Evolutionary conservation across 257 asterid genomes (phyloP), one percentile per base, ranked within the genome.

Genomic region (Echites panduratus): DNA sequence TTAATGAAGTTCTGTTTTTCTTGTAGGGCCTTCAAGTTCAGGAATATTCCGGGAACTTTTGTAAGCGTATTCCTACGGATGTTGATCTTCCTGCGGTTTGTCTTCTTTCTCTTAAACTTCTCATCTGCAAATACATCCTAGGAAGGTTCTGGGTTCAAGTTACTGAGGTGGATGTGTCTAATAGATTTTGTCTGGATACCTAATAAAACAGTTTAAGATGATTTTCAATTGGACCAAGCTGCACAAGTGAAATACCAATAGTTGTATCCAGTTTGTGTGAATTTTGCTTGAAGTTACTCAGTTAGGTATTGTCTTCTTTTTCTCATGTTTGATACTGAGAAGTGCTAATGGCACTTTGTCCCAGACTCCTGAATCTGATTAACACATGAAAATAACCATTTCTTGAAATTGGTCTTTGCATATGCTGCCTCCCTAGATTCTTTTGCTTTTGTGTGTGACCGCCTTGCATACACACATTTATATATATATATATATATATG

Each of bases 11-110:
- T 22, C 40, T 19, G 47, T 24, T 61, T 70, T 44, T 66, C 78
- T 71, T 68, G 62, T 84, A 95, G 99, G 99, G 98, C 70, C 88
- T 95, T 79, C 98, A 95, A 92, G 98, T 95, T 80, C 98, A 92
- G 82, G 99, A 95, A 63, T 95, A 94, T 81, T 83, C 80, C 71
- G 99, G 99, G 57, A 94, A 90, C 83, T 94, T 91, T 80, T 94
- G 99, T 79, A 92, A 79, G 84, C 97, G 97, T 76, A 92, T 95
- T 77, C 99, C 99, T 53, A 92, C 99, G 27, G 99, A 92, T 79
- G 95, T 95, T 50, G 99, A 95, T 83, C 88, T 95, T 79, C 98
- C 99, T 61, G 97, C 96, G 76, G 98, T 95, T 73, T 32, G 82
- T 85, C 70, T 77, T 53, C 90, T 83, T 84, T 82, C 75, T 57